These are phyloP conservation scores for Mercurialis annua DNA, from an alignment of 345 rosid genomes.

Conservation along the genomic window DNA sequence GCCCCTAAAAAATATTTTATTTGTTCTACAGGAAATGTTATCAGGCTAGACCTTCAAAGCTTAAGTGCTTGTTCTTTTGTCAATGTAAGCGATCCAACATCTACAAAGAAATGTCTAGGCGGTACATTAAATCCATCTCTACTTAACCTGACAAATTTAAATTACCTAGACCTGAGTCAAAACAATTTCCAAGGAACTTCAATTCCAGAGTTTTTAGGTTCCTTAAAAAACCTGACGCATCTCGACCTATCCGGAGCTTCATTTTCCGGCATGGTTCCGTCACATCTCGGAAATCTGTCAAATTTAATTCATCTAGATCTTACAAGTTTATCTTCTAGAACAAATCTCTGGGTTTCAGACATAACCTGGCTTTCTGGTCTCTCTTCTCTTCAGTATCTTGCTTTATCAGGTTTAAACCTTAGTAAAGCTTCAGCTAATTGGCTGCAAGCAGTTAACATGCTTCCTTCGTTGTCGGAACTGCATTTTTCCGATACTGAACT, in stretches of 20 bases:
- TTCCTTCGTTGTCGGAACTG: background rate
- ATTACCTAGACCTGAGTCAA: conserved; percentile 13
- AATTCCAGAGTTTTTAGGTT: conserved; percentile 16
- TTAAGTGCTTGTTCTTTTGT: background rate
- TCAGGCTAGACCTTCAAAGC: background rate
- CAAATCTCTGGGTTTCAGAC: background rate
- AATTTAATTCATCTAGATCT: conserved; percentile 21
- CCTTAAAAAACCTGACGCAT: background rate
- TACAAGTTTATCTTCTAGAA: background rate
- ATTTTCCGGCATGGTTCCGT: conserved; percentile 7
- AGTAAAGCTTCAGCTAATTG: background rate
- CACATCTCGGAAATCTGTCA: conserved; percentile 22
- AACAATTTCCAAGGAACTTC: conserved; percentile 9
- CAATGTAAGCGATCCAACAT: background rate
- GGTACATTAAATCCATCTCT: conserved; percentile 18
- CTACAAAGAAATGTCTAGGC: background rate
- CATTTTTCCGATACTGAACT: background rate
- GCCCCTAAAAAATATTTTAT: no score
- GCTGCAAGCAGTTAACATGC: conserved; percentile 2
- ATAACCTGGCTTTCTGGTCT: background rate
- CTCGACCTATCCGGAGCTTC: conserved; percentile 3
- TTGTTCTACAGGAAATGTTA: no score
- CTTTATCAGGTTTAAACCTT: background rate
- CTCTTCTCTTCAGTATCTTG: background rate
- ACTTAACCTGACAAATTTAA: conserved; percentile 8